A percentile compares a stretch with the other conserved stretches of the same genome.
phyloP scores from a whole-genome alignment of 2,329 filamentous ascomycete genomes.

The Pseudogymnoascus sp. region DNA sequence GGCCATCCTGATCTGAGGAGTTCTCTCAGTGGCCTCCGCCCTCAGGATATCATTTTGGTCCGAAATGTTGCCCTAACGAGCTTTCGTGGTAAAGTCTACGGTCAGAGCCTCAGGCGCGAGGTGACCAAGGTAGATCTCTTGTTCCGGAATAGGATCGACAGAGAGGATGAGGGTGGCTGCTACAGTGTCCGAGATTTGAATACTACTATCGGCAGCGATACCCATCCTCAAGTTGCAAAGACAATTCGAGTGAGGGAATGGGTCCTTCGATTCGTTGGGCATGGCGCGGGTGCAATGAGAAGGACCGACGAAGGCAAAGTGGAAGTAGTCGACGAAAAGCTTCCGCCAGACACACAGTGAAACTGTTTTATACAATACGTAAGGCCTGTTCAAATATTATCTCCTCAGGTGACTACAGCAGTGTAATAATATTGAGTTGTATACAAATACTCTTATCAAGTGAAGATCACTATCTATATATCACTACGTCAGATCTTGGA shows the following conservation, averaged over 20 bases:
- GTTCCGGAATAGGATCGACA: slow-evolving; percentile 48
- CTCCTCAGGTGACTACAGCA: neutral
- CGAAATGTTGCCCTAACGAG: slow-evolving; percentile 72
- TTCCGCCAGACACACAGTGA: slow-evolving; percentile 31
- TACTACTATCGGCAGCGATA: slow-evolving; percentile 21
- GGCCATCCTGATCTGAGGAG: slow-evolving; percentile 21
- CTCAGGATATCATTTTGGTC: slow-evolving; percentile 72
- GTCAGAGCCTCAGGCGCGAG: slow-evolving; percentile 69
- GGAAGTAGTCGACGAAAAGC: slow-evolving; percentile 16
- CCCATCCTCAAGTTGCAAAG: slow-evolving; percentile 53
- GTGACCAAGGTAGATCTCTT: slow-evolving; percentile 66
- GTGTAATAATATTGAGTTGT: neutral
- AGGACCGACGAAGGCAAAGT: slow-evolving; percentile 12
- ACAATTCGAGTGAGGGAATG: slow-evolving; percentile 65
- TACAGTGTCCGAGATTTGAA: slow-evolving; percentile 50
- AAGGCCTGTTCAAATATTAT: neutral
- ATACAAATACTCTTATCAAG: neutral
- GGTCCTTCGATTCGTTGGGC: slow-evolving; percentile 63
- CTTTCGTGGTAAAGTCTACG: slow-evolving; percentile 74
- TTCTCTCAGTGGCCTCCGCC: slow-evolving; percentile 44
- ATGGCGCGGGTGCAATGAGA: slow-evolving; percentile 18
- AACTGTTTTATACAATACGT: neutral
- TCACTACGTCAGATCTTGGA: slow-evolving; percentile 18
- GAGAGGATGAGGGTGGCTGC: slow-evolving; percentile 47
- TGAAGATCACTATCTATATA: neutral